Percentiles rank a stretch among this genome's conserved stretches.
Evolutionary conservation across 2,329 filamentous ascomycete genomes (phyloP).

Genomic region (Aspergillus sclerotialis): DNA sequence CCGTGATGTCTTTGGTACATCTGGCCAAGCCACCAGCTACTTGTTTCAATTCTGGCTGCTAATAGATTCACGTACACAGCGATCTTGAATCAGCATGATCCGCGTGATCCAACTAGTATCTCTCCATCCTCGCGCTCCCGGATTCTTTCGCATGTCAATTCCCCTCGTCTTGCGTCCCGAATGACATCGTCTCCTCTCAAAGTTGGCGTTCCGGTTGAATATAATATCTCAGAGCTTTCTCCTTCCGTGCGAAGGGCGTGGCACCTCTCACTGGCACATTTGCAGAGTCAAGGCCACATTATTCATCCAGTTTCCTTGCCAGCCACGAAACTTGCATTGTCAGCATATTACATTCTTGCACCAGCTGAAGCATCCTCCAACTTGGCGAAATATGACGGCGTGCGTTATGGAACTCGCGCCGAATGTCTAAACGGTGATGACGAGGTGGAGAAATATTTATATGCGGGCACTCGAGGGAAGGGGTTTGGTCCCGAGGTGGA

Average conservation of each 20-base stretch:
- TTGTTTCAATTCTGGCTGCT: conserved; percentile 3
- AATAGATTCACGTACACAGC: conserved; percentile 31
- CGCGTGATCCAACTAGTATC: conserved; percentile 68
- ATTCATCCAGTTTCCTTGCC: conserved; percentile 75
- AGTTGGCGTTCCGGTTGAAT: conserved; percentile 63
- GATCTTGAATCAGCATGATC: conserved; percentile 55
- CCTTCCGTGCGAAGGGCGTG: conserved; percentile 64
- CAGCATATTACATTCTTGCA: conserved; percentile 91
- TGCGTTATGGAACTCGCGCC: conserved; percentile 71
- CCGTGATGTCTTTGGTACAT: conserved; percentile 43
- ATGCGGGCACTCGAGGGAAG: conserved; percentile 64
- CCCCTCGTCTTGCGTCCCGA: conserved; percentile 14
- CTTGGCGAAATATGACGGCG: conserved; percentile 90
- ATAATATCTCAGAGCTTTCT: conserved; percentile 78
- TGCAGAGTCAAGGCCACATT: conserved; percentile 60
- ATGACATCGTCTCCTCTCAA: conserved; percentile 30
- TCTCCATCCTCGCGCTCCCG: conserved; percentile 48
- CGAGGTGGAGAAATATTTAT: conserved; percentile 53
- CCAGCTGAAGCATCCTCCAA: conserved; percentile 95
- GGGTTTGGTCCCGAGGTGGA: conserved; percentile 81
- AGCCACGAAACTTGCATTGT: conserved; percentile 74
- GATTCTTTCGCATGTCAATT: conserved; percentile 39
- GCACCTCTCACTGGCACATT: conserved; percentile 51
- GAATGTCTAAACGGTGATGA: conserved; percentile 45
- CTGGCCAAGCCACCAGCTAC: conserved; percentile 16